These are phyloP conservation scores for Lepiota venenata DNA, from an alignment of 768 basidiomycete species.

Conservation along the genomic window DNA sequence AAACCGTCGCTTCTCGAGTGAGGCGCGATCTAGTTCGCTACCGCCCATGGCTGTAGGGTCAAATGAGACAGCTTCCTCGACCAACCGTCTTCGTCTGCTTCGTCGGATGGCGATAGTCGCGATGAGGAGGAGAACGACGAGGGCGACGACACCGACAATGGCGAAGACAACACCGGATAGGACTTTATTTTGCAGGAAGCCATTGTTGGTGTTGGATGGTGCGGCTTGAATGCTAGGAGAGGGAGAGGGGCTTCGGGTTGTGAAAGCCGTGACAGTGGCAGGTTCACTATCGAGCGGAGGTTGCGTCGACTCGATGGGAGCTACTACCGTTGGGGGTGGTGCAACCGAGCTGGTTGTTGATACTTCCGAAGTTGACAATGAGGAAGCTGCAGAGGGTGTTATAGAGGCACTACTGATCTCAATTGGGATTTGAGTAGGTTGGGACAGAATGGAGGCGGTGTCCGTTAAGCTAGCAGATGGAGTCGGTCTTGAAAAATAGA, in stretches of 20 bases:
- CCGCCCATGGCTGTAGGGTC: constrained; percentile 35
- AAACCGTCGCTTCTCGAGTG: constrained; percentile 22
- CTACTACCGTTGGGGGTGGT: background rate
- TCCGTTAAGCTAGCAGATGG: background rate
- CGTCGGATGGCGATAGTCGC: constrained; percentile 48
- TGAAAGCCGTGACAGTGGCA: background rate
- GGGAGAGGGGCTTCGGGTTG: constrained; percentile 4
- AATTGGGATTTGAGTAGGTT: constrained; percentile 2
- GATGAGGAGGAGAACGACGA: constrained; percentile 41
- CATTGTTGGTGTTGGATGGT: constrained; percentile 16
- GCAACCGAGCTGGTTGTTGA: background rate
- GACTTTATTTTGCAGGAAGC: constrained; percentile 64
- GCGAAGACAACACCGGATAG: constrained; percentile 58
- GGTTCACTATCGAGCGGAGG: background rate
- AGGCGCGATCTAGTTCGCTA: constrained; percentile 16
- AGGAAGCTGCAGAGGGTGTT: constrained; percentile 5
- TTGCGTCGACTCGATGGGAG: background rate
- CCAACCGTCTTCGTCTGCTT: constrained; percentile 36
- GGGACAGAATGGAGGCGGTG: background rate
- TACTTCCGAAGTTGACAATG: constrained; percentile 1
- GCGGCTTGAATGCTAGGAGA: constrained; percentile 3
- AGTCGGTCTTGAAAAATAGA: background rate
- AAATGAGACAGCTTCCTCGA: constrained; percentile 48
- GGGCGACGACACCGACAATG: constrained; percentile 43
- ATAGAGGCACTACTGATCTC: constrained; percentile 1